Evolutionary conservation across 306 rosid species (phyloP).

Genomic region (Mucuna pruriens): DNA sequence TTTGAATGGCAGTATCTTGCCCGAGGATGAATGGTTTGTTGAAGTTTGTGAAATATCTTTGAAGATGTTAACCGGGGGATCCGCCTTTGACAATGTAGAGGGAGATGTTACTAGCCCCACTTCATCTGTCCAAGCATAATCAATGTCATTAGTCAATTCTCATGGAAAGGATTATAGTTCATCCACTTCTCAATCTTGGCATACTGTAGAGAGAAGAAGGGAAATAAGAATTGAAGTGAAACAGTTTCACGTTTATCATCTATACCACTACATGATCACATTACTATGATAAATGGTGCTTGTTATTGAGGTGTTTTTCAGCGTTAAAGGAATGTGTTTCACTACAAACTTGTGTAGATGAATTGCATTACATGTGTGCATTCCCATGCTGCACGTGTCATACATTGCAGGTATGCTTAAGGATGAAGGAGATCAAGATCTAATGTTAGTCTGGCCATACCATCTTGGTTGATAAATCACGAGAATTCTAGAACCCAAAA

Average conservation of each 20-base stretch:
- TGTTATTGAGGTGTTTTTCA: not conserved
- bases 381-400: conserved; percentile 1
- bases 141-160: conserved; percentile 54
- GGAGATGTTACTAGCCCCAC: conserved; percentile 71
- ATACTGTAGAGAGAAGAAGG: conserved; percentile 6
- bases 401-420: conserved; percentile 3
- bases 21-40: conserved; percentile 96
- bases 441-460: not conserved
- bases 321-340: conserved; percentile 23
- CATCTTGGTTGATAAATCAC: conserved; percentile 12
- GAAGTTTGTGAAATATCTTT: conserved; percentile 85
- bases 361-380: conserved; percentile 8
- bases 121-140: conserved; percentile 52
- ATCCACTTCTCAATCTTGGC: conserved; percentile 21
- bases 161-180: conserved; percentile 52
- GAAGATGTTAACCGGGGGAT: conserved; percentile 77
- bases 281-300: conserved; percentile 1
- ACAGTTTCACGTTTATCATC: conserved; percentile 2
- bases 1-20: conserved; percentile 63
- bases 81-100: conserved; percentile 60
- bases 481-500: conserved; percentile 12
- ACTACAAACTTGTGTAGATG: conserved; percentile 30
- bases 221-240: conserved; percentile 8
- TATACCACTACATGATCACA: not conserved
- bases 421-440: conserved; percentile 19